A percentile compares a stretch with the other conserved stretches of the same genome.
Evolutionary conservation across 1,139 yeast species (phyloP).

Genomic region (Geotrichum fermentans): DNA sequence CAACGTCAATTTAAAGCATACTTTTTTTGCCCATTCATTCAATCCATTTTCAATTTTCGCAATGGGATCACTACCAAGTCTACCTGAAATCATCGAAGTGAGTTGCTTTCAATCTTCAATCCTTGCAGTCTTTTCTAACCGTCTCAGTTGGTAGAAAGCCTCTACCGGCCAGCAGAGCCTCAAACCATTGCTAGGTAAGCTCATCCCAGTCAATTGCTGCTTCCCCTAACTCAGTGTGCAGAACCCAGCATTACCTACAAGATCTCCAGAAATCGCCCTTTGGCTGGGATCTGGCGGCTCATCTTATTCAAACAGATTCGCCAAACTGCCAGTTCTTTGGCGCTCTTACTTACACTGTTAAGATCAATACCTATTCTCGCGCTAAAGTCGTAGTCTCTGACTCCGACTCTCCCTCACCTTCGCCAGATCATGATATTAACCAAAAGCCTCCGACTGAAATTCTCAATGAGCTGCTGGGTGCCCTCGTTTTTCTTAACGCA

Average conservation of each 20-base stretch:
- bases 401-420: slow-evolving; percentile 1
- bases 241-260: slow-evolving; percentile 47
- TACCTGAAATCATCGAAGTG: slow-evolving; percentile 15
- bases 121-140: not conserved
- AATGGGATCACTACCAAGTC: not conserved
- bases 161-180: slow-evolving; percentile 14
- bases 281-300: slow-evolving; percentile 49
- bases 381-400: slow-evolving; percentile 4
- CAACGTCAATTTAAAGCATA: too few species aligned
- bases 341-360: slow-evolving; percentile 54
- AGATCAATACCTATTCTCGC: slow-evolving; percentile 37
- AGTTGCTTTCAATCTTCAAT: not conserved
- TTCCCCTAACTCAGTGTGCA: not conserved
- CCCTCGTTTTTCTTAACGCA: slow-evolving; percentile 26
- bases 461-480: slow-evolving; percentile 30
- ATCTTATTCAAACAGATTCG: slow-evolving; percentile 39
- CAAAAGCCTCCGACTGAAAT: slow-evolving; percentile 19
- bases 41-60: too few species aligned
- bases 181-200: slow-evolving; percentile 16
- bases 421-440: not conserved
- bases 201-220: not conserved
- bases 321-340: slow-evolving; percentile 56
- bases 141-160: slow-evolving; percentile 17
- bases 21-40: too few species aligned
- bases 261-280: slow-evolving; percentile 45